phyloP scores from a whole-genome alignment of 257 asterid genomes.

The Solanum sitiens region DNA sequence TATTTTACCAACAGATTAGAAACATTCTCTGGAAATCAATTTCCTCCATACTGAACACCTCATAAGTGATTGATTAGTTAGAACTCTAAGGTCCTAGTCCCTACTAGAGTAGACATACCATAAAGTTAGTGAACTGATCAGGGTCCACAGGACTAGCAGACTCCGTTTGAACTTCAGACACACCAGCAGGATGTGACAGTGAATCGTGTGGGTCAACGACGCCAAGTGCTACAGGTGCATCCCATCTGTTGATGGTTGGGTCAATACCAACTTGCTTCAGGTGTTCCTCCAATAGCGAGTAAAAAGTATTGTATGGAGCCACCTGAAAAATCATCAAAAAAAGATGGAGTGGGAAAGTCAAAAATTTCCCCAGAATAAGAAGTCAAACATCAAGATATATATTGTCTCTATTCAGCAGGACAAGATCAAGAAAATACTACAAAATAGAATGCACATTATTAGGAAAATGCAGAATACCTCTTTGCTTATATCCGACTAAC shows the following conservation, averaged over 20 bases:
- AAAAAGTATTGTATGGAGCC: slow-evolving; percentile 81
- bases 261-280: slow-evolving; percentile 77
- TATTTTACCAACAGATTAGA: background rate
- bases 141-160: slow-evolving; percentile 77
- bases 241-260: slow-evolving; percentile 77
- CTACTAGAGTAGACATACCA: slow-evolving; percentile 31
- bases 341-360: background rate
- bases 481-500: background rate
- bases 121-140: slow-evolving; percentile 67
- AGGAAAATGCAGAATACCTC: background rate
- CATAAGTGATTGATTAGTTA: background rate
- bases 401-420: background rate
- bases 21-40: background rate
- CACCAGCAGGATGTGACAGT: slow-evolving; percentile 95
- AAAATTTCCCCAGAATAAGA: background rate
- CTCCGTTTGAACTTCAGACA: slow-evolving; percentile 86
- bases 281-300: slow-evolving; percentile 79
- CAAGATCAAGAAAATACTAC: background rate
- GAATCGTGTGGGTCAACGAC: slow-evolving; percentile 95
- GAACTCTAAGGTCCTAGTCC: background rate
- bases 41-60: background rate
- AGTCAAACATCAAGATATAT: background rate
- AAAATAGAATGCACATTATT: background rate
- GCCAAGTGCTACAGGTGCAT: slow-evolving; percentile 76
- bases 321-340: slow-evolving; percentile 37